Evolutionary conservation across 768 basidiomycete species (phyloP).

Genomic region (Tulasnella sp.): DNA sequence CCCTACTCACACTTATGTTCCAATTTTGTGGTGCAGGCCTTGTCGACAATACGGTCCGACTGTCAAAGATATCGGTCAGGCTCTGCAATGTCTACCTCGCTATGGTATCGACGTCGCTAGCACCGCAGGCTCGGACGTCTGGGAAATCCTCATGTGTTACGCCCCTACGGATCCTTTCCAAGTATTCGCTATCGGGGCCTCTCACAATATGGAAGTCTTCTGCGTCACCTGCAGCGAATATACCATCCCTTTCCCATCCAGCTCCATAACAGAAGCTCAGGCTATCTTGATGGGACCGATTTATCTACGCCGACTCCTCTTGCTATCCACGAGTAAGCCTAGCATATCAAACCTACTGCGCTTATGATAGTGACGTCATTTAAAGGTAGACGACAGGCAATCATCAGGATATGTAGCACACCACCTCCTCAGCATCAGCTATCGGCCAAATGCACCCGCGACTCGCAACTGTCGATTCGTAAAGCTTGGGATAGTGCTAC

Average conservation of each 20-base stretch:
- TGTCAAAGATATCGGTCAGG: constrained; percentile 43
- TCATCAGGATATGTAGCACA: no score
- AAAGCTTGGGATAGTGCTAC: no score
- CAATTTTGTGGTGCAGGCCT: no score
- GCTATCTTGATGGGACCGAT: constrained; percentile 58
- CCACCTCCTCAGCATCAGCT: no score
- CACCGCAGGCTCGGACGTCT: background rate
- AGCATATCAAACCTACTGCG: no score
- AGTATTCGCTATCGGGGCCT: constrained; percentile 59
- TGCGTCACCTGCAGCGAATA: constrained; percentile 70
- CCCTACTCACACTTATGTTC: no score
- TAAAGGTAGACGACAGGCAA: no score
- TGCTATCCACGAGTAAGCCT: constrained; percentile 73
- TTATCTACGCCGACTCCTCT: constrained; percentile 73
- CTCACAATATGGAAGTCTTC: constrained; percentile 55
- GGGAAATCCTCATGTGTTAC: constrained; percentile 43
- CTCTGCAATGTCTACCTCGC: constrained; percentile 43
- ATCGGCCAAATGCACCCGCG: no score
- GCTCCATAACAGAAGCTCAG: constrained; percentile 57
- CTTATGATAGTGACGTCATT: no score
- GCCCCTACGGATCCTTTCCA: constrained; percentile 61
- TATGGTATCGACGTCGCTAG: constrained; percentile 47
- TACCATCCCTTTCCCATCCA: constrained; percentile 58
- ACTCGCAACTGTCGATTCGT: no score
- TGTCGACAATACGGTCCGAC: constrained; percentile 21